Base-by-base conservation (phyloP, 371 early-diverging fungal species). In the Funneliformis caledonium region DNA sequence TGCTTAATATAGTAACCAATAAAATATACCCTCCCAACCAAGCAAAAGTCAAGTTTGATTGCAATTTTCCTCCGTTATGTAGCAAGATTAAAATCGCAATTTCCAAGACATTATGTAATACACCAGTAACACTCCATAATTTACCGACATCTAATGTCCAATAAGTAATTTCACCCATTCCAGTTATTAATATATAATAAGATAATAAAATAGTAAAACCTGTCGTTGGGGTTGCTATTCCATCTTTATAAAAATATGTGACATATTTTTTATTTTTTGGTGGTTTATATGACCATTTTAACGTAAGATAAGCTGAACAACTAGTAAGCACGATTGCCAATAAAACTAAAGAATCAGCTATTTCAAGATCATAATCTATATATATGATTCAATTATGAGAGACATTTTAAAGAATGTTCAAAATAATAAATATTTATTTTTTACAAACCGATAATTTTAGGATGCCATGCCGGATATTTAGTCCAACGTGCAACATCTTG, bases 61-160 rank as follows among this genome's bases (percentile, higher is more conserved):
- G 68, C 11, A 78, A 26, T 22, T 78, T 78, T 78, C 78, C 78
- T n/a, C 69, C 69, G 16, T 65, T 48, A 50, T 67, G 78, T n/a
- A 78, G 1, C 10, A n/a, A 33, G 11, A 52, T 6, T 45, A 78
- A 37, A 26, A 78, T 48, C 11, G 52, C 67, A 33, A 67, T 52
- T 45, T 78, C 78, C 10, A 68, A 50, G n/a, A 68, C 26, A 67
- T 78, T 78, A 16, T 67, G 68, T n/a, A 67, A 52, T 31, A 47
- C 26, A 26, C 68, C 78, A 9, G 31, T 33, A 16, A 68, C 33
- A 10, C 48, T 9, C 67, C 67, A 78, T 48, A 78, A 37, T 61
- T 78, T 78, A 14, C 78, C 78, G 16, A 78, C 33, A 68, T 78
- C 78, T 52, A 78, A 52, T 26, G 68, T 12, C 37, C 45, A 19